Evolutionary conservation across 257 asterid genomes (phyloP).

Genomic region (Penstemon eatonii): DNA sequence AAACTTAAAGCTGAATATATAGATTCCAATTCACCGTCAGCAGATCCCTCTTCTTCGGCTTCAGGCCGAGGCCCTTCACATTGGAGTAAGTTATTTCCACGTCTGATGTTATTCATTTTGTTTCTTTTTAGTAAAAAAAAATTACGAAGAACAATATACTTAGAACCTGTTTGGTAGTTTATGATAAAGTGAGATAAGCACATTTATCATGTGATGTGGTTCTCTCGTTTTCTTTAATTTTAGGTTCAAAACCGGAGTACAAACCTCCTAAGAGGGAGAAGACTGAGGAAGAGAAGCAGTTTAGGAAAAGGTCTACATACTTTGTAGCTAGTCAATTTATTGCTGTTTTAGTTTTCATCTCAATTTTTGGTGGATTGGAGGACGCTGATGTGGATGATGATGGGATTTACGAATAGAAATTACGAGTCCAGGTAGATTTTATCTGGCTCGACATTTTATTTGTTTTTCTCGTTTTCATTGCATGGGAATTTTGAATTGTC

Average conservation of each 20-base stretch:
- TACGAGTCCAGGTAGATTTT: neutral
- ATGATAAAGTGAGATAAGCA: too few species aligned
- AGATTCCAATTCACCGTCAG: conserved; percentile 49
- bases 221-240: conserved; percentile 4
- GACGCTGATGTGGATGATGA: conserved; percentile 58
- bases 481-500: too few species aligned
- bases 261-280: conserved; percentile 70
- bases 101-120: too few species aligned
- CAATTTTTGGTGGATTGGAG: conserved; percentile 66
- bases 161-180: too few species aligned
- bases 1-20: conserved; percentile 58
- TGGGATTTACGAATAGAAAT: conserved; percentile 38
- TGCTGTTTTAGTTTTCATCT: conserved; percentile 73
- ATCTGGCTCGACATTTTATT: too few species aligned
- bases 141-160: too few species aligned
- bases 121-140: too few species aligned
- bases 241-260: conserved; percentile 80
- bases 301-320: conserved; percentile 76
- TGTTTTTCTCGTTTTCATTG: too few species aligned
- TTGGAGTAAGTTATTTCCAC: conserved; percentile 67
- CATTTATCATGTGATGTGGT: neutral
- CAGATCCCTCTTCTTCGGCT: conserved; percentile 39
- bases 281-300: conserved; percentile 90
- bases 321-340: conserved; percentile 81
- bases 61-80: conserved; percentile 55